phyloP scores from a whole-genome alignment of 2,329 filamentous ascomycete genomes.

The Xylaria sp. region DNA sequence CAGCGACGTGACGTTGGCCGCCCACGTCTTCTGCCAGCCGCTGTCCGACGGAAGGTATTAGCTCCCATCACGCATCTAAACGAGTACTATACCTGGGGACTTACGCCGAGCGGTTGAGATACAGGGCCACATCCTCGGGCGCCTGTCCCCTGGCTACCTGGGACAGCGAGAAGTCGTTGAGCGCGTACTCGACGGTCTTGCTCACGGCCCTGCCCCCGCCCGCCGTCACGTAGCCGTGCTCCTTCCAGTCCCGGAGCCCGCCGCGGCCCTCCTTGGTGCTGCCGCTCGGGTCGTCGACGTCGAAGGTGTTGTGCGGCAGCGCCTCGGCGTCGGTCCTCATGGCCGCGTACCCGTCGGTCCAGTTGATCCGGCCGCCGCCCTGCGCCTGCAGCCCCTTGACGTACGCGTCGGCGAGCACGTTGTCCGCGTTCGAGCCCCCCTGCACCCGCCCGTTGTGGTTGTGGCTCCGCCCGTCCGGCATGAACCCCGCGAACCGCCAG shows the following conservation, averaged over 20 bases:
- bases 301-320: constrained; percentile 52
- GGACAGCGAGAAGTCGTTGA: constrained; percentile 60
- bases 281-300: constrained; percentile 53
- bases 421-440: constrained; percentile 63
- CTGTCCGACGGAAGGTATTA: neutral
- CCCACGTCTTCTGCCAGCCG: constrained; percentile 66
- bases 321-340: constrained; percentile 61
- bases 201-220: constrained; percentile 55
- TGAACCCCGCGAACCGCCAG: constrained; percentile 56
- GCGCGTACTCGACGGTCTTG: constrained; percentile 59
- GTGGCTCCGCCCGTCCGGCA: constrained; percentile 57
- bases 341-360: constrained; percentile 55
- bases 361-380: constrained; percentile 54
- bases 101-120: constrained; percentile 52
- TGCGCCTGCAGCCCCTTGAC: constrained; percentile 55
- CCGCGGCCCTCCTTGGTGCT: constrained; percentile 60
- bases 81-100: neutral
- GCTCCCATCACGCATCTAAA: too few species aligned
- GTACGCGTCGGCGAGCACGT: constrained; percentile 63
- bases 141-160: constrained; percentile 58
- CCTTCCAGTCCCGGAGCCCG: constrained; percentile 61
- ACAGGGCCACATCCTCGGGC: constrained; percentile 51
- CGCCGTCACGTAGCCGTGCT: constrained; percentile 58
- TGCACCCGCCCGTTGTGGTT: constrained; percentile 62
- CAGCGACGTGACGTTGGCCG: constrained; percentile 47